These are phyloP conservation scores for Aspergillus calidoustus DNA, from an alignment of 2,329 filamentous ascomycete species.

Conservation along the genomic window DNA sequence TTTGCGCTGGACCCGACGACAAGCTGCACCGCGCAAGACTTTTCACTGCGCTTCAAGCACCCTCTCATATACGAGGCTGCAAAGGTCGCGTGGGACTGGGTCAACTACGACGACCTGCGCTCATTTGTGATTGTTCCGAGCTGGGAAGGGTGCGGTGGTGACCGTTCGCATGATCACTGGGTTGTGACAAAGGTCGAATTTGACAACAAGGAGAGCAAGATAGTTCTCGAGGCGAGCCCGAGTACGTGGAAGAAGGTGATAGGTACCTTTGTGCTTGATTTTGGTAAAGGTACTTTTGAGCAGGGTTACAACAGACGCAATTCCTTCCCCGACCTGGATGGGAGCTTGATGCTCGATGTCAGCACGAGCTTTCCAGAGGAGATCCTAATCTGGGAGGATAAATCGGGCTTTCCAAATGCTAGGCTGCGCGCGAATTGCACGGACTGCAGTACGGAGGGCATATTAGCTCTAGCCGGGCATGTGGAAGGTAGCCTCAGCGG, in stretches of 20 bases:
- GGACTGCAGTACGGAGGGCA: constrained; percentile 12
- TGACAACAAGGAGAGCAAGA: constrained; percentile 9
- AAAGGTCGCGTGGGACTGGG: constrained; percentile 16
- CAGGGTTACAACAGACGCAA: background rate
- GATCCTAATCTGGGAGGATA: constrained; percentile 10
- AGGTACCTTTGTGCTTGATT: constrained; percentile 13
- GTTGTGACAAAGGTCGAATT: constrained; percentile 14
- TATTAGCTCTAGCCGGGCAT: constrained; percentile 12
- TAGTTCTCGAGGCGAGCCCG: background rate
- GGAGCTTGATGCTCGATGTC: constrained; percentile 9
- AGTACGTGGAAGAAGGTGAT: constrained; percentile 18
- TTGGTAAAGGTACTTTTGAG: constrained; percentile 13
- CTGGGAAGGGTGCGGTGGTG: constrained; percentile 13
- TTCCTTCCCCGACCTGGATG: constrained; percentile 4
- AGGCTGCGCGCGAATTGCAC: constrained; percentile 9
- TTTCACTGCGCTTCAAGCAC: constrained; percentile 13
- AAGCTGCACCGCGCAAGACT: constrained; percentile 9
- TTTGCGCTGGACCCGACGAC: constrained; percentile 10
- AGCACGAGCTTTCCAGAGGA: constrained; percentile 6
- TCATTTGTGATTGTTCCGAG: constrained; percentile 14
- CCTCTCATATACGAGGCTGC: constrained; percentile 16
- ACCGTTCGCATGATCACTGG: constrained; percentile 12
- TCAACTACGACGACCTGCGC: constrained; percentile 18
- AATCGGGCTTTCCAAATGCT: constrained; percentile 3
- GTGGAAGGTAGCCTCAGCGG: constrained; percentile 12